Conservation (phyloP, 192 early-diverging fungal species). For the Entomortierella beljakovae region DNA sequence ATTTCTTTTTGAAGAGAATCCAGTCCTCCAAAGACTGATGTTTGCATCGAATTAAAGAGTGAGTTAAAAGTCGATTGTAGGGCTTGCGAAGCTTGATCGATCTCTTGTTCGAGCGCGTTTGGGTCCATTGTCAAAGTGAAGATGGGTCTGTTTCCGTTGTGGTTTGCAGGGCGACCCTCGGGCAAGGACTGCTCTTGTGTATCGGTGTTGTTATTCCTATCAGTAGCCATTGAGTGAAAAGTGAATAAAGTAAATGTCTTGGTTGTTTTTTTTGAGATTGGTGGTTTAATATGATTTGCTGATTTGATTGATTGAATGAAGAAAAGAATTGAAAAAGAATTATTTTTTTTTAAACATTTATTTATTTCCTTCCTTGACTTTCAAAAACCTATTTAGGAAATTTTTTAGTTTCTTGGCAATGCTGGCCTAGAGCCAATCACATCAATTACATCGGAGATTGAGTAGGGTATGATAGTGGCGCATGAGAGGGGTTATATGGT, state of each 20-base stretch:
- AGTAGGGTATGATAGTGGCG: not conserved
- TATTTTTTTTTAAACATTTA: constrained; percentile 5
- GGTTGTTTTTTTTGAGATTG: not conserved
- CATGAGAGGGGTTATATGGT: no score
- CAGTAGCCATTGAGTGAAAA: not conserved
- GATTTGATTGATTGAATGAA: not conserved
- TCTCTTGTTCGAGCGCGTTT: constrained; percentile 31
- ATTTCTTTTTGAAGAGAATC: constrained; percentile 37
- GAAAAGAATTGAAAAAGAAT: constrained; percentile 21
- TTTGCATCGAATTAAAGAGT: constrained; percentile 42
- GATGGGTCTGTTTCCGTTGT: constrained; percentile 14
- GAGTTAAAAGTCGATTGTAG: constrained; percentile 39
- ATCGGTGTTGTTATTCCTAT: constrained; percentile 1
- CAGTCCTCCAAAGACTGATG: constrained; percentile 50
- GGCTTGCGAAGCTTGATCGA: constrained; percentile 42
- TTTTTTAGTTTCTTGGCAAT: constrained; percentile 3
- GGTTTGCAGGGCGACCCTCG: not conserved
- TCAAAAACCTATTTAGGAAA: no score
- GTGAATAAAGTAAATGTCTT: not conserved
- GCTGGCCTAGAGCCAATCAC: no score
- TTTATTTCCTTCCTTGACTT: not conserved
- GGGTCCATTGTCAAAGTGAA: constrained; percentile 46
- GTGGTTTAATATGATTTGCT: not conserved
- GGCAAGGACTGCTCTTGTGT: not conserved
- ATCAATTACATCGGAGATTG: no score